These are phyloP conservation scores for Rhodosporidiobolus odoratus DNA, from an alignment of 768 basidiomycete species.

Conservation along the genomic window DNA sequence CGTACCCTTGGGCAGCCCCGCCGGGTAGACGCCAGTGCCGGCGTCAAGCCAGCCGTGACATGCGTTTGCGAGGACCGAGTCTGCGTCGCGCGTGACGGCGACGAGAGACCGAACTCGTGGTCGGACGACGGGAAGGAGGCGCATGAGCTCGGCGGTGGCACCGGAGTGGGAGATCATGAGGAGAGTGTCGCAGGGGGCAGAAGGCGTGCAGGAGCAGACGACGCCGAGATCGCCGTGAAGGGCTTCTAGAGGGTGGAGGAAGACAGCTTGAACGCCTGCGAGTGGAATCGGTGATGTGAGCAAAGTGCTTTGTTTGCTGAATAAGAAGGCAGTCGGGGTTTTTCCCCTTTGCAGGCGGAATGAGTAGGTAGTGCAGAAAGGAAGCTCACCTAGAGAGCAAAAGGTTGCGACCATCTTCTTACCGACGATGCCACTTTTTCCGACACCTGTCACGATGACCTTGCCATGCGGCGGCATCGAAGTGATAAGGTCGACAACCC, in stretches of 20 bases:
- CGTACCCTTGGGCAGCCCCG: conserved; percentile 20
- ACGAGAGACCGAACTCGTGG: conserved; percentile 32
- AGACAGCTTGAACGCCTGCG: conserved; percentile 39
- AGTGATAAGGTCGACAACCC: conserved; percentile 26
- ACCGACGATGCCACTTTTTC: conserved; percentile 41
- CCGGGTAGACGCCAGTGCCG: conserved; percentile 34
- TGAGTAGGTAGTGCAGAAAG: too few species aligned
- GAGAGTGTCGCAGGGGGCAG: conserved; percentile 36
- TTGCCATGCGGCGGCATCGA: conserved; percentile 37
- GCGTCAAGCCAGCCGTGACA: conserved; percentile 40
- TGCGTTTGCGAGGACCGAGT: conserved; percentile 37
- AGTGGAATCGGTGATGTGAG: background rate
- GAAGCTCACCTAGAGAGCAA: conserved; percentile 39
- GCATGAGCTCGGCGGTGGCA: conserved; percentile 42
- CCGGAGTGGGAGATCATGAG: conserved; percentile 43
- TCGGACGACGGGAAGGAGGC: conserved; percentile 38
- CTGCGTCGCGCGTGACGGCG: conserved; percentile 39
- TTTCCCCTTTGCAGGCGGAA: too few species aligned
- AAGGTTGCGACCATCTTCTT: conserved; percentile 43
- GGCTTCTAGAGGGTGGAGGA: conserved; percentile 42
- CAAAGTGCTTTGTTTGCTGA: background rate
- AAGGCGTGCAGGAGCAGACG: conserved; percentile 35
- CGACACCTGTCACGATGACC: conserved; percentile 41
- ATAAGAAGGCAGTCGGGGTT: too few species aligned
- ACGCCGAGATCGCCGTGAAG: conserved; percentile 43